Percentiles rank a stretch among this genome's conserved stretches.
Evolutionary conservation across 306 rosid genomes (phyloP).

Genomic region (Ammopiptanthus mongolicus): DNA sequence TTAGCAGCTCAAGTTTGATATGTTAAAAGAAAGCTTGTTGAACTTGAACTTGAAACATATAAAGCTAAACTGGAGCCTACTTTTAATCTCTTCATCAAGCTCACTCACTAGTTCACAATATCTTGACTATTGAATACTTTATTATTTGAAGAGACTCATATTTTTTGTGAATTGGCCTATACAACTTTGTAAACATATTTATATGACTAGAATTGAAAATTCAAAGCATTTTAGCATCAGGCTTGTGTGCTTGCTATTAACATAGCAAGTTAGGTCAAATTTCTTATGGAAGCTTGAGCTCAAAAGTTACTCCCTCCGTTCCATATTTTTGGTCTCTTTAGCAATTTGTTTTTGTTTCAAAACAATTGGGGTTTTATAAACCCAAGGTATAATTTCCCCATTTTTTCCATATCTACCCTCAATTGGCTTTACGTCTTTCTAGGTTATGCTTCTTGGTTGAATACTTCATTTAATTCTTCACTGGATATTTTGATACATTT

Average conservation of each 20-base stretch:
- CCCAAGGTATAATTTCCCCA: too few species aligned
- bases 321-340: too few species aligned
- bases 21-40: not conserved
- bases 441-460: too few species aligned
- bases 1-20: not conserved
- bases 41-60: not conserved
- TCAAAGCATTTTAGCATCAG: not conserved
- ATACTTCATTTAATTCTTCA: too few species aligned
- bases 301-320: too few species aligned
- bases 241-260: not conserved
- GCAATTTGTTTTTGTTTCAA: too few species aligned
- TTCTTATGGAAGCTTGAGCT: not conserved
- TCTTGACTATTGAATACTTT: not conserved
- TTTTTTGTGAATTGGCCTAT: not conserved
- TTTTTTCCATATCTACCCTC: too few species aligned
- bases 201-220: not conserved
- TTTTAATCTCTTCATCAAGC: not conserved
- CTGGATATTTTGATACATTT: too few species aligned
- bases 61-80: not conserved
- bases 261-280: constrained; percentile 2
- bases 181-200: not conserved
- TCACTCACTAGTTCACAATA: not conserved
- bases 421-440: too few species aligned
- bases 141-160: not conserved
- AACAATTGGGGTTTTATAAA: too few species aligned